Base-by-base conservation (phyloP, 2,329 filamentous ascomycete genomes). In the Fusarium tricinctum region DNA sequence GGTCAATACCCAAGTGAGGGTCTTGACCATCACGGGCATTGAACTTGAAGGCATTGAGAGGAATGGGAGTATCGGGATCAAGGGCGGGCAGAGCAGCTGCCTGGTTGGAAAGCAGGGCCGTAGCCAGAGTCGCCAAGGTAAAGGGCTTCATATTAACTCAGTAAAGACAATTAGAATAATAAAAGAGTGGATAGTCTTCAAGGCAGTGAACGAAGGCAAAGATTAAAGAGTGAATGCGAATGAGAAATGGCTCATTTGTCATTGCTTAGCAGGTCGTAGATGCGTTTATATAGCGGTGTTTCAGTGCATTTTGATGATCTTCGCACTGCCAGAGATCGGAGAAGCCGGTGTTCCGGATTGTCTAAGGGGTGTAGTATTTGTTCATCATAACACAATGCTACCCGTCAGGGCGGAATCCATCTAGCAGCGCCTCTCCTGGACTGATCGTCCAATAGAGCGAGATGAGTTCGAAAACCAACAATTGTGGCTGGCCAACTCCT, bases 1-100 rank as follows among this genome's bases (percentile, higher is more conserved):
- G 66, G 4, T 69, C 66, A n/a, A 69, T 47, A 2, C 65, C 61
- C 14, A 54, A 6, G 13, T 69, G 66, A 26, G 66, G 66, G n/a
- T 69, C 57, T 7, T 30, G 12, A 13, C 52, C 66, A 14, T 17
- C 28, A 1, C 61, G 48, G 8, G 26, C 1, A 4, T 40, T 14
- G 3, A 69, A 28, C 51, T 58, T 69, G 42, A 69, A 69, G 2
- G 66, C 66, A 23, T 69, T 55, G 13, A 69, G 66, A 15, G 65
- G 55, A 9, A 69, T 69, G 2, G 60, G 50, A 6, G 66, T 66
- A 5, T 69, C 56, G 0, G 61, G 30, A 8, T 69, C 38, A 13
- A 69, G 14, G 5, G 40, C 43, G 10, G 65, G 66, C 8, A 62
- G 22, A 22, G 66, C 66, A 15, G 55, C 17, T 7, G 51, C 65